Conservation (phyloP, 768 basidiomycete genomes). For the Tricholoma sp. region DNA sequence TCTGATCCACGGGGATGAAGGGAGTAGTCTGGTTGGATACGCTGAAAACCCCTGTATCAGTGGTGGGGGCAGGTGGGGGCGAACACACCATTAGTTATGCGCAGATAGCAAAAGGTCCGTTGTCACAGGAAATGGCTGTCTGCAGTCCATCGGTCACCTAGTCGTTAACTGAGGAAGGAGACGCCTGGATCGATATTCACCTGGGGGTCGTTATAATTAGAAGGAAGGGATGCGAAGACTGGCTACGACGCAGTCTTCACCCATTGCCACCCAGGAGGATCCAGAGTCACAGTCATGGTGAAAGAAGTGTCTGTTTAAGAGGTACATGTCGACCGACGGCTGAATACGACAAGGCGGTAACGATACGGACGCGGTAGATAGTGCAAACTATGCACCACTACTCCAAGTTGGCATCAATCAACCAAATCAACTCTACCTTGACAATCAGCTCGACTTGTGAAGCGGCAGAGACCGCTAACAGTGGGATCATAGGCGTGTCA, state of each 20-base stretch:
- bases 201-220: not conserved
- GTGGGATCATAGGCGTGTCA: not conserved
- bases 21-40: not conserved
- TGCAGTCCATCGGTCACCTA: not conserved
- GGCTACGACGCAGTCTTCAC: not conserved
- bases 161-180: not conserved
- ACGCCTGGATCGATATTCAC: not conserved
- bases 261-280: not conserved
- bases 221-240: not conserved
- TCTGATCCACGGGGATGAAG: not conserved
- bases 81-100: not conserved
- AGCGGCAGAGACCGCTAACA: not conserved
- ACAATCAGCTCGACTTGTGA: too few relatives aligned
- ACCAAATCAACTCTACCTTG: not conserved
- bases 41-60: not conserved
- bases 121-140: not conserved
- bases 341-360: not conserved
- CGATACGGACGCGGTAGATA: not conserved
- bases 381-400: not conserved
- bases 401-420: not conserved
- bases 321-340: too few relatives aligned
- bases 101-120: not conserved
- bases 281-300: not conserved
- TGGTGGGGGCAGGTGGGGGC: not conserved
- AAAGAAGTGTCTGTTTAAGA: not conserved